Evolutionary conservation across 1,139 yeast species (phyloP).

Genomic region (Candida labiduridarum): DNA sequence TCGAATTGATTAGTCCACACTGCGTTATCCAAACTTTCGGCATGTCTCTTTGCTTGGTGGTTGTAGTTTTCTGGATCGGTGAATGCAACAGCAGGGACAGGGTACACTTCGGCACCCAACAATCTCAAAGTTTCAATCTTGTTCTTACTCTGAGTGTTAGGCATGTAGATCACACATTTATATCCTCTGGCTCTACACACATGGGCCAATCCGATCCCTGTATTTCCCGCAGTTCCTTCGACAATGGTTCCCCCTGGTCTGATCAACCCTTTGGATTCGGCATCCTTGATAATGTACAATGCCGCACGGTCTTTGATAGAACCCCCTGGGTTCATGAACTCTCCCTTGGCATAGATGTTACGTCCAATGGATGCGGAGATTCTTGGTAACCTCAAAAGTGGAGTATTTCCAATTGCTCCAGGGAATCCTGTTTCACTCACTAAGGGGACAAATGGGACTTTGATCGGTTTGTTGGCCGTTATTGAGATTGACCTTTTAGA

Average conservation of each 20-base stretch:
- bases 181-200: conserved; percentile 83
- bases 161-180: conserved; percentile 85
- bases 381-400: conserved; percentile 65
- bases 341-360: conserved; percentile 86
- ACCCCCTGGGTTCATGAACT: conserved; percentile 94
- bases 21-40: conserved; percentile 71
- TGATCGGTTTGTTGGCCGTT: conserved; percentile 22
- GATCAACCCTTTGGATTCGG: conserved; percentile 70
- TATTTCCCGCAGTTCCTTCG: conserved; percentile 63
- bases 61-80: conserved; percentile 82
- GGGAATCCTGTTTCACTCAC: conserved; percentile 65
- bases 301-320: conserved; percentile 94
- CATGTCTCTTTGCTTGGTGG: conserved; percentile 83
- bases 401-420: conserved; percentile 87
- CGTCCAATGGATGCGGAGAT: conserved; percentile 67
- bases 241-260: conserved; percentile 64
- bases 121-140: conserved; percentile 73
- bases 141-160: conserved; percentile 79
- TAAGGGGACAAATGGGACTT: conserved; percentile 59
- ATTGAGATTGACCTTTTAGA: conserved; percentile 24
- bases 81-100: conserved; percentile 88
- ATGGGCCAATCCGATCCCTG: conserved; percentile 90
- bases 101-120: conserved; percentile 83
- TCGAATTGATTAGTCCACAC: conserved; percentile 94
- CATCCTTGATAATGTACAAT: conserved; percentile 71